phyloP scores from a whole-genome alignment of 2,329 filamentous ascomycete genomes.

The Epichloe elymi region DNA sequence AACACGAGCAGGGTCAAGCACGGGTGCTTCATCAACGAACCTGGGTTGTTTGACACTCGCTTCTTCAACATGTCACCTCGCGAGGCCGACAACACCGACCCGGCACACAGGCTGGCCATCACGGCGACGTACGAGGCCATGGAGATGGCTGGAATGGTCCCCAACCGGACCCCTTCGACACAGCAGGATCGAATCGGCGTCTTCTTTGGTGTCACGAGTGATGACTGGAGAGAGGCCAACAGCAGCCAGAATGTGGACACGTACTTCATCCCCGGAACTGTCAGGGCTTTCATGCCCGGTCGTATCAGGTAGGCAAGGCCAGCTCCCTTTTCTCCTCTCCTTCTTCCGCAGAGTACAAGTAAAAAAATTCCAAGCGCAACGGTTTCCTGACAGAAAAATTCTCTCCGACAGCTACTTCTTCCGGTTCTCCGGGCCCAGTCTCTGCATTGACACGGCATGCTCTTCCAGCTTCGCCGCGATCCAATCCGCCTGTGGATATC shows the following conservation, averaged over 20 bases:
- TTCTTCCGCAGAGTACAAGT: no score
- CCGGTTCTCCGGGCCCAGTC: constrained; percentile 61
- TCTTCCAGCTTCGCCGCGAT: constrained; percentile 61
- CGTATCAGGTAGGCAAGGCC: constrained; percentile 46
- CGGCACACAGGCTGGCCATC: constrained; percentile 58
- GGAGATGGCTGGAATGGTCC: constrained; percentile 50
- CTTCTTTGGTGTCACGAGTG: constrained; percentile 64
- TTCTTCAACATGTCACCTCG: constrained; percentile 74
- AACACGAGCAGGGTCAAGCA: constrained; percentile 56
- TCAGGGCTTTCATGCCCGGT: constrained; percentile 37
- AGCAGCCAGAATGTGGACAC: constrained; percentile 51
- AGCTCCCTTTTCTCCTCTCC: no score
- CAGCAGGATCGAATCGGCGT: constrained; percentile 47
- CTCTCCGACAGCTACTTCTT: constrained; percentile 48
- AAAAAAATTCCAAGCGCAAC: no score
- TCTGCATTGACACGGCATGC: constrained; percentile 63
- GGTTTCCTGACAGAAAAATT: not conserved
- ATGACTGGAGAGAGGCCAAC: constrained; percentile 71
- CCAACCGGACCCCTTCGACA: constrained; percentile 30
- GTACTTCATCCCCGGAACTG: constrained; percentile 38
- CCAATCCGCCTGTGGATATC: constrained; percentile 1
- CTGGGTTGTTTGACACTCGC: constrained; percentile 57
- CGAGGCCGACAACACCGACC: constrained; percentile 60
- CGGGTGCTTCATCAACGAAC: constrained; percentile 55
- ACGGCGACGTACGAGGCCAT: constrained; percentile 66